Percentiles rank a stretch among this genome's conserved stretches.
These are phyloP conservation scores for Pichia sp. DNA, from an alignment of 1,139 yeast genomes.

Conservation along the genomic window DNA sequence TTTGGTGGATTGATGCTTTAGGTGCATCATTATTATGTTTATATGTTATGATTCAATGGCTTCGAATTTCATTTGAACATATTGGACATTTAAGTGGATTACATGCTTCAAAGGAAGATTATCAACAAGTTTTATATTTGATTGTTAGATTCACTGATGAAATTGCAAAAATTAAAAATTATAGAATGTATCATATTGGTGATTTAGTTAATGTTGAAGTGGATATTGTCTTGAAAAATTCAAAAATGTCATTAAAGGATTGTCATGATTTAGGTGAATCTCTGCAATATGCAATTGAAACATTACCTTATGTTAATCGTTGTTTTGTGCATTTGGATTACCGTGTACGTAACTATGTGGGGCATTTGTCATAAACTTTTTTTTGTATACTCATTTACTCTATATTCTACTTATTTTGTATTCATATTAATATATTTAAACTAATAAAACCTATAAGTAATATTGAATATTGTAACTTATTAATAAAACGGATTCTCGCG, in stretches of 20 bases:
- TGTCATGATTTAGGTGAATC: slow-evolving; percentile 80
- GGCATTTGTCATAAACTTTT: slow-evolving; percentile 33
- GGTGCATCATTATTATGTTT: slow-evolving; percentile 63
- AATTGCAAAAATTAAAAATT: slow-evolving; percentile 57
- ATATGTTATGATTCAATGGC: slow-evolving; percentile 64
- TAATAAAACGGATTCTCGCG: no score
- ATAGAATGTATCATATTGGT: slow-evolving; percentile 74
- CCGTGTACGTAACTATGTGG: slow-evolving; percentile 47
- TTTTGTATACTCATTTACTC: not conserved
- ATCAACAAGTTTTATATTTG: slow-evolving; percentile 60
- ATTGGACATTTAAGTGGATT: slow-evolving; percentile 73
- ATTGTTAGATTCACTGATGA: slow-evolving; percentile 66
- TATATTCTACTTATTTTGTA: no score
- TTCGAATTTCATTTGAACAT: slow-evolving; percentile 55
- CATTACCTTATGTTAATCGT: slow-evolving; percentile 69
- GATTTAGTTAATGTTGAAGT: slow-evolving; percentile 73
- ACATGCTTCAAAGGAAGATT: slow-evolving; percentile 56
- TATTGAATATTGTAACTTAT: no score
- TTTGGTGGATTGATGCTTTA: slow-evolving; percentile 71
- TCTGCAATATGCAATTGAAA: slow-evolving; percentile 71
- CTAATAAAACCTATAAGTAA: no score
- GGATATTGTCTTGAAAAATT: slow-evolving; percentile 54
- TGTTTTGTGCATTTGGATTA: slow-evolving; percentile 81
- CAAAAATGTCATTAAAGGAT: slow-evolving; percentile 51
- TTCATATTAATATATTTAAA: no score